A percentile compares a stretch with the other conserved stretches of the same genome.
These are phyloP conservation scores for Gamsiella multidivaricata DNA, from an alignment of 192 early-diverging fungal species.

Conservation along the genomic window DNA sequence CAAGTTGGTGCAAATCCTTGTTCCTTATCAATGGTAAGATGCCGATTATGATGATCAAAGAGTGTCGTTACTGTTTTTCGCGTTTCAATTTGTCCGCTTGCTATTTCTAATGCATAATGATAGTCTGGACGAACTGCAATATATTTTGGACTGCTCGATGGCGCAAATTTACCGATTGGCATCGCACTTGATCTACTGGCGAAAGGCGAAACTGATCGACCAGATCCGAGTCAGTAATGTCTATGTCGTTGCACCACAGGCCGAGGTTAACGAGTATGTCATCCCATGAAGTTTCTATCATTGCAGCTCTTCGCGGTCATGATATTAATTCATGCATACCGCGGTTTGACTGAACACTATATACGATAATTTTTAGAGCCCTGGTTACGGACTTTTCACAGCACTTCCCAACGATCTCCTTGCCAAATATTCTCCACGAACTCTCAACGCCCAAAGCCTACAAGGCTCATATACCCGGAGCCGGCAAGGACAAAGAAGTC, in stretches of 20 bases:
- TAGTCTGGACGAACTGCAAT: conserved; percentile 84
- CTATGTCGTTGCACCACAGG: conserved; percentile 81
- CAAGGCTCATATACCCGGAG: conserved; percentile 53
- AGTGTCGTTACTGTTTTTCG: not conserved
- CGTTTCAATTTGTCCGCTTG: not conserved
- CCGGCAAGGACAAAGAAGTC: conserved; percentile 70
- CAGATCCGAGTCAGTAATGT: conserved; percentile 78
- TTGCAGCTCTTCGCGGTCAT: too few species aligned
- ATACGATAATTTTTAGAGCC: conserved; percentile 15
- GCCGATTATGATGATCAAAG: not conserved
- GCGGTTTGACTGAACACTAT: too few species aligned
- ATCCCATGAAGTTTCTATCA: not conserved
- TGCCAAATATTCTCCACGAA: conserved; percentile 66
- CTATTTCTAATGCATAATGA: not conserved
- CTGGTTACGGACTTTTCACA: conserved; percentile 67
- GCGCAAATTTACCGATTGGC: conserved; percentile 91
- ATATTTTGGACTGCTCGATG: conserved; percentile 90
- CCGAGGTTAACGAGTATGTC: conserved; percentile 67
- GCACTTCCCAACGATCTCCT: conserved; percentile 66
- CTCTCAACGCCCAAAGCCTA: conserved; percentile 70
- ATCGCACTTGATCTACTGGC: conserved; percentile 94
- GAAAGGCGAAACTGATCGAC: conserved; percentile 90
- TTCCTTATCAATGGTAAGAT: conserved; percentile 79
- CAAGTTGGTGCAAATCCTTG: conserved; percentile 88
- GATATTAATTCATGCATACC: too few species aligned